Percentiles rank a stretch among this genome's conserved stretches.
Conservation (phyloP, 305 asterid species). For the Solanum aculeatissimum region DNA sequence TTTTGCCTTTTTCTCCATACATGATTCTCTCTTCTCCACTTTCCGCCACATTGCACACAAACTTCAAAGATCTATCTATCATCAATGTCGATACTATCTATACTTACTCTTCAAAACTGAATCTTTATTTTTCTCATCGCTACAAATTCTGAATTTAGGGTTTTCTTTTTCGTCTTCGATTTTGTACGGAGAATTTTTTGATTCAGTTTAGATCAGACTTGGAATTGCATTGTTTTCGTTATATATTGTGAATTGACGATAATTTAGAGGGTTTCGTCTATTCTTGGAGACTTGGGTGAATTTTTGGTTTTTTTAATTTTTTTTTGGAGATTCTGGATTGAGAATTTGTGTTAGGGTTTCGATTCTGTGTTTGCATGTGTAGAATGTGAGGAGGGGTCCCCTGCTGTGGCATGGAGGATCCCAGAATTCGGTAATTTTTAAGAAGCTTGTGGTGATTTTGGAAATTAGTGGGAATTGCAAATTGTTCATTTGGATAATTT, state of each 20-base stretch:
- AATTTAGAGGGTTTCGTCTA: slow-evolving; percentile 5
- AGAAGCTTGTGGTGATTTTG: not conserved
- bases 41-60: slow-evolving; percentile 3
- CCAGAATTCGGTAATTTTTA: slow-evolving; percentile 13
- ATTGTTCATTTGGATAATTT: slow-evolving; percentile 5
- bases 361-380: slow-evolving; percentile 26
- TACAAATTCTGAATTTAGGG: not conserved
- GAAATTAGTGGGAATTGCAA: not conserved
- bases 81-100: slow-evolving; percentile 4
- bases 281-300: not conserved
- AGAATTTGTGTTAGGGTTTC: slow-evolving; percentile 15
- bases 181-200: not conserved
- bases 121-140: not conserved
- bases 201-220: not conserved
- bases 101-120: not conserved
- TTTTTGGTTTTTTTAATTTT: not conserved
- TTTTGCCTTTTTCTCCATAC: not conserved
- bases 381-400: slow-evolving; percentile 37
- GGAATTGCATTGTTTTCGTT: not conserved
- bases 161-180: not conserved
- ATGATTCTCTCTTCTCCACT: slow-evolving; percentile 5
- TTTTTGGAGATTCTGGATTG: not conserved
- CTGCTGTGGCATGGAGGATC: slow-evolving; percentile 52
- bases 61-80: slow-evolving; percentile 8
- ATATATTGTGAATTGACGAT: not conserved